Base-by-base conservation (phyloP, 176 grass and related monocot genomes). In the Hsuehochloa calcarea region DNA sequence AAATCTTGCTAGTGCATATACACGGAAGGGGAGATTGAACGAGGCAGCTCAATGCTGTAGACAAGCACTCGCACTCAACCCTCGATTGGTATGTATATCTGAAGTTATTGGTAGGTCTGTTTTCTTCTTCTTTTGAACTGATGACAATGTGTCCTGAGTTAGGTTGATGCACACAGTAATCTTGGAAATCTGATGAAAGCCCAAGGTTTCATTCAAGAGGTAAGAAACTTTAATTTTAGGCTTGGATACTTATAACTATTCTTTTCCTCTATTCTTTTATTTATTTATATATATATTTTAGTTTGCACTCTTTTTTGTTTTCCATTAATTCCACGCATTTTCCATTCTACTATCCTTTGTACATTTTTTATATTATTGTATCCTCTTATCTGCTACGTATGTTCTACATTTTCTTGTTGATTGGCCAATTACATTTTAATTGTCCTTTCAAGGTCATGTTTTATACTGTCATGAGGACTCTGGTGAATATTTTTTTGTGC, bases 141-240 rank as follows among this genome's bases (percentile, higher is more conserved):
- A 87, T 88, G 68, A 65, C 79, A 52, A 49, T 27, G 47, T 84
- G 39, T 78, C 29, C 23, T 91, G 38, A 76, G 70, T 79, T 92
- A 99, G 97, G 97, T 96, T 90, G 97, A 99, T 86, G 97, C 97
- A 15, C 97, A 99, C 82, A 96, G 93, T 61, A 99, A 99, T 88
- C 83, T 99, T 58, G 97, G 97, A 73, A 99, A 99, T 75, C 74
- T 99, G 74, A 96, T 99, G 97, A 99, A 99, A 74, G 84, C 96
- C n/a, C 93, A 96, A 84, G 97, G 97, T 65, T 87, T 92, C 38
- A 78, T 96, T 72, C 97, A 96, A 90, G 97, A 99, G 78, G 97
- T 95, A 78, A 59, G 62, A 19, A 50, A 86, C 37, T 45, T 34
- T 2, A 69, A 8, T 68, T 66, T 66, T 46, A 26, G 4, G 8